A percentile compares a stretch with the other conserved stretches of the same genome.
Conservation (phyloP, 1,139 yeast genomes). For the Candida neerlandica region DNA sequence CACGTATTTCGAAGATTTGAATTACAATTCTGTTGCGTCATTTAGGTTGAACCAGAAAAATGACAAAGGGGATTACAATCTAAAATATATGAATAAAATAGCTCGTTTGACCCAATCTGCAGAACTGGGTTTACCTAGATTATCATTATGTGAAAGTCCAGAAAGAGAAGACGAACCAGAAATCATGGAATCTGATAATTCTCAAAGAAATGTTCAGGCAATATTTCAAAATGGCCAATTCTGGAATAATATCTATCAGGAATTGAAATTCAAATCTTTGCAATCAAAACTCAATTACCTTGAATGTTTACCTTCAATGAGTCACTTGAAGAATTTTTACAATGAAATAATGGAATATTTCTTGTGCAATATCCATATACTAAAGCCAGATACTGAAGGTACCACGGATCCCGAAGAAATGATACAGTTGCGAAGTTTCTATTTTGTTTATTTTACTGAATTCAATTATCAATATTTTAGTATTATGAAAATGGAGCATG, state of each 20-base stretch:
- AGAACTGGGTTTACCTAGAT: neutral
- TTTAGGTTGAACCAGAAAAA: conserved; percentile 6
- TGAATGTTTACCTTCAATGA: conserved; percentile 33
- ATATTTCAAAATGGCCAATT: conserved; percentile 27
- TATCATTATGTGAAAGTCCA: neutral
- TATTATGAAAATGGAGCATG: conserved; percentile 26
- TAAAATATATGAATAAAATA: conserved; percentile 17
- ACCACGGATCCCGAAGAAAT: conserved; percentile 20
- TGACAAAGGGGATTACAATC: conserved; percentile 7
- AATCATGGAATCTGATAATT: neutral
- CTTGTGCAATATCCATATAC: conserved; percentile 20
- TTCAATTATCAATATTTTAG: conserved; percentile 27
- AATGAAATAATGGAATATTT: conserved; percentile 33
- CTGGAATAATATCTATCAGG: conserved; percentile 40
- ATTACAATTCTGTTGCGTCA: conserved; percentile 10
- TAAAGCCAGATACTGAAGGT: conserved; percentile 17
- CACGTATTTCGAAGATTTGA: conserved; percentile 25
- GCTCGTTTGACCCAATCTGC: neutral
- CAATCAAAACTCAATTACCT: conserved; percentile 25
- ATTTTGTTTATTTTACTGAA: conserved; percentile 30
- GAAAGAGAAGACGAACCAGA: conserved; percentile 1
- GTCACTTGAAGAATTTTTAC: conserved; percentile 27
- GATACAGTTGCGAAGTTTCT: conserved; percentile 20
- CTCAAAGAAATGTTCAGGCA: conserved; percentile 3
- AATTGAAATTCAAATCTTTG: conserved; percentile 29